Conservation (phyloP, 306 rosid genomes). For the Sophora flavescens region DNA sequence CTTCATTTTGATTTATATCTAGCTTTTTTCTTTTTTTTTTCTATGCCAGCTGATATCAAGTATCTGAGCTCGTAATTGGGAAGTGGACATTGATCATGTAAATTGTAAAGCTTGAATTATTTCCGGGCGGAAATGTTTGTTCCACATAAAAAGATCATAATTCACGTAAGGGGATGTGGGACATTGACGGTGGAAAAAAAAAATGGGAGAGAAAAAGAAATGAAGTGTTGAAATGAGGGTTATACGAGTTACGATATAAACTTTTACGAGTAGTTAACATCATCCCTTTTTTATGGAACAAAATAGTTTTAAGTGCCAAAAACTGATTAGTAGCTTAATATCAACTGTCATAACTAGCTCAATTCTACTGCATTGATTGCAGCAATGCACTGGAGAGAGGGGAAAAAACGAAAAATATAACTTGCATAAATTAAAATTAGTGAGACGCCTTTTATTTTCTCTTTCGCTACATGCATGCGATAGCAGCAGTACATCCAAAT, state of each 20-base stretch:
- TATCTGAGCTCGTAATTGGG: slow-evolving; percentile 11
- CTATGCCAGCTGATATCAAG: background rate
- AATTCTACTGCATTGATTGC: background rate
- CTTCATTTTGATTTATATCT: too few species aligned
- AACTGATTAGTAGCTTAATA: background rate
- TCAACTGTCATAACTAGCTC: background rate
- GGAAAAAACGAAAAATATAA: background rate
- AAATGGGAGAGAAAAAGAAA: too few species aligned
- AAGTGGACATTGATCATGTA: slow-evolving; percentile 7
- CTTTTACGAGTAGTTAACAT: too few species aligned
- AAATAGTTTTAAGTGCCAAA: slow-evolving; percentile 1
- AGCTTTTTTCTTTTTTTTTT: too few species aligned
- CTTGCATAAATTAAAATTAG: background rate
- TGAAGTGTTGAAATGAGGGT: too few species aligned
- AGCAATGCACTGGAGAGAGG: background rate
- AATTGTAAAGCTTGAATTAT: slow-evolving; percentile 5
- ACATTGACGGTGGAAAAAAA: too few species aligned
- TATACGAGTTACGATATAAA: too few species aligned
- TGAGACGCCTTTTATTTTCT: background rate
- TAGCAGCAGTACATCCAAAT: background rate
- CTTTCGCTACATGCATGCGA: background rate
- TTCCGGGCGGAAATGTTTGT: background rate
- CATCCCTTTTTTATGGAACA: background rate
- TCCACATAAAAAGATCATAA: background rate
- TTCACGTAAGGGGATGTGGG: background rate